phyloP scores from a whole-genome alignment of 768 basidiomycete genomes.

The Basidioascus undulatus region DNA sequence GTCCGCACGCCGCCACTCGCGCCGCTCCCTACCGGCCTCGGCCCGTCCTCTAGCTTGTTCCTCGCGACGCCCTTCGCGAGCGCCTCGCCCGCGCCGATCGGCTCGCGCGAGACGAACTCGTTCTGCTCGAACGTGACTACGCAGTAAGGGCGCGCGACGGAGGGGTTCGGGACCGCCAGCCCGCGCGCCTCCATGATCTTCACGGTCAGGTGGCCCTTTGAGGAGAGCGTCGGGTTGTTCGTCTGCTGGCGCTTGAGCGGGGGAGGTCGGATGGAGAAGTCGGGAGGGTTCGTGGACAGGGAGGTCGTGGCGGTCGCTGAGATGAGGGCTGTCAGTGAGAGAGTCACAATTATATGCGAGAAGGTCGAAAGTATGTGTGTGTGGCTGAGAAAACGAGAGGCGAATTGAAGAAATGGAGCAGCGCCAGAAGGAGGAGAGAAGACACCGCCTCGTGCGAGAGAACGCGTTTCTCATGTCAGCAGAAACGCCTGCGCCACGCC shows the following conservation, averaged over 20 bases:
- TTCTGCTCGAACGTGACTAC: conserved; percentile 98
- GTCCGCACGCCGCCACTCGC: conserved; percentile 1
- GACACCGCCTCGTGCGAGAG: no score
- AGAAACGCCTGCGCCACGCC: no score
- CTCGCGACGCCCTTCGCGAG: conserved; percentile 63
- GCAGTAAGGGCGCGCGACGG: conserved; percentile 53
- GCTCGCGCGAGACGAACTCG: conserved; percentile 85
- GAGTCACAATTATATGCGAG: no score
- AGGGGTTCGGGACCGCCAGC: conserved; percentile 42
- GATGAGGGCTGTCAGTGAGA: no score
- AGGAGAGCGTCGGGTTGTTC: conserved; percentile 1
- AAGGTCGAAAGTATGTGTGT: no score
- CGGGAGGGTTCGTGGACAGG: conserved; percentile 7
- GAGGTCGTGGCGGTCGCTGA: no score
- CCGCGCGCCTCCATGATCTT: conserved; percentile 80
- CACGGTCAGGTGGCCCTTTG: conserved; percentile 53
- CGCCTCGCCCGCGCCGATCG: conserved; percentile 39
- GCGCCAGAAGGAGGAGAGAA: no score
- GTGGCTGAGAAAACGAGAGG: no score
- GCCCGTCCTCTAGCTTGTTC: conserved; percentile 24
- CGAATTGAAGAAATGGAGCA: no score
- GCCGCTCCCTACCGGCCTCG: background rate
- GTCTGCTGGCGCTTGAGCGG: background rate
- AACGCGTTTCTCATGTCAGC: no score
- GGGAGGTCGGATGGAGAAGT: conserved; percentile 7